phyloP scores from a whole-genome alignment of 306 rosid genomes.

The Cicer judaicum region DNA sequence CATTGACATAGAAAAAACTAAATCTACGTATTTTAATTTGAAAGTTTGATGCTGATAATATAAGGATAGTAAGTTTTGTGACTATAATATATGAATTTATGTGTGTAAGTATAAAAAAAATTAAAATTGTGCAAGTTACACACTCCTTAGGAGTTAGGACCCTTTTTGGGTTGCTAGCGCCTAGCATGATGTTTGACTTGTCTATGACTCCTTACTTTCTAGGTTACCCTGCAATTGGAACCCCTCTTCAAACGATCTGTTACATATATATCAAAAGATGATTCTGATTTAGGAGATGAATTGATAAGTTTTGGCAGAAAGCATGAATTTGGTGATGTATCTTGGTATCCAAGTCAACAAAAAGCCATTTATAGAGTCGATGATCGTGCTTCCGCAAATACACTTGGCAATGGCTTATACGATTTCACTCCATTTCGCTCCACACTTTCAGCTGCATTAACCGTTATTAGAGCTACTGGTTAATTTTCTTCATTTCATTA shows the following conservation, averaged over 20 bases:
- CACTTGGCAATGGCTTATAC: conserved; percentile 55
- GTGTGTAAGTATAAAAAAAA: no score
- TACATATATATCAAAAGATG: conserved; percentile 51
- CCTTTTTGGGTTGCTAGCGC: neutral
- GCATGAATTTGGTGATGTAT: conserved; percentile 67
- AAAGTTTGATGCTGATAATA: no score
- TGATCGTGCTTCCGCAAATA: conserved; percentile 53
- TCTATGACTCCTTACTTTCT: neutral
- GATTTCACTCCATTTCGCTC: conserved; percentile 60
- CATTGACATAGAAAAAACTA: no score
- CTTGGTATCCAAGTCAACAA: conserved; percentile 68
- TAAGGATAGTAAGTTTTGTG: no score
- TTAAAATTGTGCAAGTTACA: no score
- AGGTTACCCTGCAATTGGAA: conserved; percentile 69
- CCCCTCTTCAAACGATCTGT: conserved; percentile 67
- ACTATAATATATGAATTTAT: no score
- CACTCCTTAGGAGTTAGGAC: no score
- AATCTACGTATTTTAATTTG: no score
- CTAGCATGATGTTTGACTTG: neutral
- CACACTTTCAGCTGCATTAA: conserved; percentile 41
- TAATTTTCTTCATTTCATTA: neutral
- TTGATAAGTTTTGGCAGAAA: conserved; percentile 52
- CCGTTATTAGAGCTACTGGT: conserved; percentile 51
- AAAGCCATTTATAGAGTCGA: conserved; percentile 62
- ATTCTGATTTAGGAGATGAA: conserved; percentile 61